Evolutionary conservation across 805 yeast species (phyloP), one percentile per base, ranked within the genome.

Genomic region (Metschnikowia santaceciliae): DNA sequence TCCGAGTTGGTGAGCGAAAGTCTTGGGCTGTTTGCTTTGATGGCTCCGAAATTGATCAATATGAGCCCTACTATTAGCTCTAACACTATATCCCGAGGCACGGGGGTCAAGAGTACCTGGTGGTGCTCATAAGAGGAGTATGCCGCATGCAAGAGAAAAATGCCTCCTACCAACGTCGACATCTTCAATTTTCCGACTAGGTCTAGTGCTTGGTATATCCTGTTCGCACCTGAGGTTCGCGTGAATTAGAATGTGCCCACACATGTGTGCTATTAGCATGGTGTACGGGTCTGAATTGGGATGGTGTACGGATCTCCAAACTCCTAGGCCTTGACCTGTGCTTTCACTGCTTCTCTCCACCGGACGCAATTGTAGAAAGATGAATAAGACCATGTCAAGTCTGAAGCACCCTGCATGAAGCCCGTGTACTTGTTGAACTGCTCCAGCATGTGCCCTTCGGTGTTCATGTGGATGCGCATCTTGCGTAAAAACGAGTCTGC

Each of bases 321-420:
- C 30, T 26, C 30, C 13, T 26, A 26, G 30, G 30, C 30, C 30
- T 26, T 26, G 11, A 8, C 30, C 42, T 14, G n/a, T 17, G 19
- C 32, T 13, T 15, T 26, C 34, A 22, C 46, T 56, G 67, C 77
- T 32, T 61, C 56, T 66, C 94, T 82, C 83, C 88, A 80, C 64
- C 84, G 75, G 51, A 79, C 70, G 10, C 92, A 81, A 57, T 81
- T 78, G 82, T 86, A 83, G 42, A 87, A 80, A 4, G 96, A 78
- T 32, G 90, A 81, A 64, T 89, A 89, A 54, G 95, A 86, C 98
- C 98, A 92, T 4, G 97, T 91, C 58, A 92, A 78, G 59, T 88
- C 81, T 49, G 71, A 69, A 0, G 98, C 98, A 6, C 98, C 98
- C 66, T 84, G 86, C 86, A 90, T 81, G 65, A 68, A 90, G 0